Evolutionary conservation across 1,139 yeast genomes (phyloP).

Genomic region (Yamadazyma buinensis): DNA sequence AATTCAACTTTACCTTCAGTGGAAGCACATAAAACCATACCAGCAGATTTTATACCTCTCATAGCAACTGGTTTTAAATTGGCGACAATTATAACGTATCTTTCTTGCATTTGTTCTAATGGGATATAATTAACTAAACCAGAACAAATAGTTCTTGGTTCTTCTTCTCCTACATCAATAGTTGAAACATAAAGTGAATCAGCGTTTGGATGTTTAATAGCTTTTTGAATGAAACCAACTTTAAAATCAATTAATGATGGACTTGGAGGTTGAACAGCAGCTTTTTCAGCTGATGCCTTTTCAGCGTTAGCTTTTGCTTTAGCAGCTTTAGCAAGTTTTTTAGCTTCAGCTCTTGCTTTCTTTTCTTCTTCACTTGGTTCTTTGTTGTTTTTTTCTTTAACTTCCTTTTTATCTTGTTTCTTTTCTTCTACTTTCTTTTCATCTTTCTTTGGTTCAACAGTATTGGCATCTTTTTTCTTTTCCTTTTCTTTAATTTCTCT

Average conservation of each 20-base stretch:
- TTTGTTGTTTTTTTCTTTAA: constrained; percentile 14
- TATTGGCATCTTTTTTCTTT: constrained; percentile 23
- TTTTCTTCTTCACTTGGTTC: constrained; percentile 57
- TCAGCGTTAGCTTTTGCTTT: constrained; percentile 67
- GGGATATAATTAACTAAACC: constrained; percentile 62
- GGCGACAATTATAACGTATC: constrained; percentile 51
- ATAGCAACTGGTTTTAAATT: constrained; percentile 65
- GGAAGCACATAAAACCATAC: constrained; percentile 96
- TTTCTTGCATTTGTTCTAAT: constrained; percentile 42
- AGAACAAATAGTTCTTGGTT: constrained; percentile 97
- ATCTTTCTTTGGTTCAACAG: too few species aligned
- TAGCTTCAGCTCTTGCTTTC: constrained; percentile 52
- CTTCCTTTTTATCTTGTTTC: constrained; percentile 20
- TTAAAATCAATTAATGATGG: constrained; percentile 89
- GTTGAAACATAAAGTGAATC: constrained; percentile 95
- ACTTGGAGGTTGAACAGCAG: constrained; percentile 58
- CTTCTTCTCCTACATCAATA: constrained; percentile 92
- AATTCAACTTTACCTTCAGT: constrained; percentile 72
- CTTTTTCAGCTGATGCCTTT: constrained; percentile 52
- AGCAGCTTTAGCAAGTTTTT: constrained; percentile 74
- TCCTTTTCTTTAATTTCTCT: constrained; percentile 49
- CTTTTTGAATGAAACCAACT: constrained; percentile 96
- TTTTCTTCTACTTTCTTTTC: constrained; percentile 1
- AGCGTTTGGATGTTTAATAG: constrained; percentile 96
- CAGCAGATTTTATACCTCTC: constrained; percentile 89